phyloP scores from a whole-genome alignment of 1,139 yeast genomes.

The Kodamaea suecica region DNA sequence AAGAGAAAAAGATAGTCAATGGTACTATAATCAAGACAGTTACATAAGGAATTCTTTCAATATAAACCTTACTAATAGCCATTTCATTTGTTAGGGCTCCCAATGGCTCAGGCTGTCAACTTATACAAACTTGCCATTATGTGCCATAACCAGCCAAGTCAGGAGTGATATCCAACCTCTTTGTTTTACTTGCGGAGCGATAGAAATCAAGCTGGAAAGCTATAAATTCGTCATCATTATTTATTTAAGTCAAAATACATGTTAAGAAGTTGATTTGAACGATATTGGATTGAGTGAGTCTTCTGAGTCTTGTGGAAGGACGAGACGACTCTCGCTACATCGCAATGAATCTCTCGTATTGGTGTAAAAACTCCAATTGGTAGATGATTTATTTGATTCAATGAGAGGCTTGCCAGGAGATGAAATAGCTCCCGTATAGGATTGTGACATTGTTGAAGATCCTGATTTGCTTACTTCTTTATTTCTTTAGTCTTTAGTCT shows the following conservation, averaged over 20 bases:
- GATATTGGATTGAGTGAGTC: slow-evolving; percentile 52
- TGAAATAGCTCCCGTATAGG: background rate
- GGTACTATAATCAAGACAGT: slow-evolving; percentile 76
- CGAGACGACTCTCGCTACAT: slow-evolving; percentile 40
- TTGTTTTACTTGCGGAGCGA: slow-evolving; percentile 61
- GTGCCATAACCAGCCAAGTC: slow-evolving; percentile 52
- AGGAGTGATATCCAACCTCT: slow-evolving; percentile 53
- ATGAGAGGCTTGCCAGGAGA: background rate
- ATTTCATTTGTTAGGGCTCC: slow-evolving; percentile 44
- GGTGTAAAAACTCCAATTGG: slow-evolving; percentile 42
- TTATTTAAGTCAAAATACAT: slow-evolving; percentile 65
- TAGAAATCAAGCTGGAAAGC: slow-evolving; percentile 69
- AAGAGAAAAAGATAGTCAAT: slow-evolving; percentile 78
- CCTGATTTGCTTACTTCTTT: too few relatives aligned
- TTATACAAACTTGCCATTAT: slow-evolving; percentile 57
- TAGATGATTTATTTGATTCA: background rate
- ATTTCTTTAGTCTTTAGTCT: too few relatives aligned
- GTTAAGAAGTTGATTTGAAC: slow-evolving; percentile 65
- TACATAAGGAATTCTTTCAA: slow-evolving; percentile 74
- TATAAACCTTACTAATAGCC: slow-evolving; percentile 45
- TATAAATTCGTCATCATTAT: slow-evolving; percentile 48
- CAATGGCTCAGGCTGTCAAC: slow-evolving; percentile 56
- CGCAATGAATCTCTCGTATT: slow-evolving; percentile 45
- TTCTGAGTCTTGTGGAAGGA: slow-evolving; percentile 48
- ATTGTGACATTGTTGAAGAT: slow-evolving; percentile 1